A percentile compares a stretch with the other conserved stretches of the same genome.
Conservation (phyloP, 176 grass and related monocot genomes). For the Ensete glaucum region DNA sequence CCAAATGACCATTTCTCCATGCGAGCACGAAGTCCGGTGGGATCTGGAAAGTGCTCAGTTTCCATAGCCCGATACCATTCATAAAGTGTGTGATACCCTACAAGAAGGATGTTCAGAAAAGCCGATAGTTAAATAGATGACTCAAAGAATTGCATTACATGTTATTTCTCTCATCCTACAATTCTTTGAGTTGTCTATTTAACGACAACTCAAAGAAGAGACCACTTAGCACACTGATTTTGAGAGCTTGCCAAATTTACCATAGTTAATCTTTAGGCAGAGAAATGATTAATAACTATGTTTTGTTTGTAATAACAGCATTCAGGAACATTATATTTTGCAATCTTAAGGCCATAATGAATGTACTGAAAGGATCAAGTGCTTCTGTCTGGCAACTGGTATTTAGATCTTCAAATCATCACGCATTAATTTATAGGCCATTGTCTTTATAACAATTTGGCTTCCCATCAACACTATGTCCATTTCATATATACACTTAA, state of each 20-base stretch:
- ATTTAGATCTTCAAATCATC: not conserved
- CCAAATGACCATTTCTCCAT: conserved; percentile 86
- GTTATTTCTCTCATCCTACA: not conserved
- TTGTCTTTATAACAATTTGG: not conserved
- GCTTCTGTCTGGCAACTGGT: not conserved
- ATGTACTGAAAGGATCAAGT: not conserved
- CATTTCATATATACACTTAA: not conserved
- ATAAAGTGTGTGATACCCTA: conserved; percentile 94
- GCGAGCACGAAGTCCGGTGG: conserved; percentile 62
- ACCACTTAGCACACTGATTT: not conserved
- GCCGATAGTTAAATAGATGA: not conserved
- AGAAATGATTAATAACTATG: not conserved
- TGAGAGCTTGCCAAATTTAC: not conserved
- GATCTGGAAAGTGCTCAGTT: conserved; percentile 88
- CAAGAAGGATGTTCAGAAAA: not conserved
- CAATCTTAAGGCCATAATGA: not conserved
- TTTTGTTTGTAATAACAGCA: too few species aligned
- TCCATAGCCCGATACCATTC: conserved; percentile 94
- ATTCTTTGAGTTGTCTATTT: too few species aligned
- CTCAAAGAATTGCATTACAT: not conserved
- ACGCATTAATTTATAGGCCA: not conserved
- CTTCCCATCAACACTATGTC: not conserved
- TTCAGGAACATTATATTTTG: too few species aligned
- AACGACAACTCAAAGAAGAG: not conserved
- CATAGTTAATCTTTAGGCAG: not conserved